phyloP scores from a whole-genome alignment of 2,329 filamentous ascomycete species.

The Stylonectria norvegica region DNA sequence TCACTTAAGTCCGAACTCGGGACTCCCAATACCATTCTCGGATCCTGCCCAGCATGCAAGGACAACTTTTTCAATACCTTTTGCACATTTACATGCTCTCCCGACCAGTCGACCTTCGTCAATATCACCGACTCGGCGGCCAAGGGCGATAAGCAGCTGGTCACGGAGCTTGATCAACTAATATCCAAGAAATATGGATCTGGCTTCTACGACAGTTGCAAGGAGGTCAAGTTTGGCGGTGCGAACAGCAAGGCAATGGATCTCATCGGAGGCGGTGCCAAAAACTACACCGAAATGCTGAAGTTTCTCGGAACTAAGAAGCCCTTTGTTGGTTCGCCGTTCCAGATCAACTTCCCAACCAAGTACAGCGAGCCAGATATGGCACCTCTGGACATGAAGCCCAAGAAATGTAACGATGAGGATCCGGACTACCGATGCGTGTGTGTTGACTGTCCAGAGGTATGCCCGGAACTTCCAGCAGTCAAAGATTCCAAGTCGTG shows the following conservation, averaged over 20 bases:
- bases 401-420: conserved; percentile 86
- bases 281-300: conserved; percentile 81
- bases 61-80: conserved; percentile 98
- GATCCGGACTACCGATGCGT: conserved; percentile 85
- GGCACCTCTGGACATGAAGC: conserved; percentile 64
- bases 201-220: conserved; percentile 95
- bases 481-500: conserved; percentile 70
- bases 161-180: conserved; percentile 87
- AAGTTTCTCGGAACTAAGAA: conserved; percentile 94
- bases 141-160: conserved; percentile 59
- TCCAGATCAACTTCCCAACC: conserved; percentile 91
- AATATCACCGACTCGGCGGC: conserved; percentile 77
- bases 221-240: conserved; percentile 96
- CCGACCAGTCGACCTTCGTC: conserved; percentile 91
- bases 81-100: conserved; percentile 97
- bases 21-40: conserved; percentile 83
- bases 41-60: conserved; percentile 93
- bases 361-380: conserved; percentile 65
- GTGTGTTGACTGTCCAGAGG: conserved; percentile 85
- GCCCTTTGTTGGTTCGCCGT: conserved; percentile 77
- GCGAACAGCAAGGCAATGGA: conserved; percentile 93
- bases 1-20: conserved; percentile 79
- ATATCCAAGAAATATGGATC: conserved; percentile 79
- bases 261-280: conserved; percentile 91
- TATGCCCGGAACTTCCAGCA: conserved; percentile 78